Percentiles rank a stretch among this genome's conserved stretches.
These are phyloP conservation scores for Debaryomyces udenii DNA, from an alignment of 1,139 yeast species.

Conservation along the genomic window DNA sequence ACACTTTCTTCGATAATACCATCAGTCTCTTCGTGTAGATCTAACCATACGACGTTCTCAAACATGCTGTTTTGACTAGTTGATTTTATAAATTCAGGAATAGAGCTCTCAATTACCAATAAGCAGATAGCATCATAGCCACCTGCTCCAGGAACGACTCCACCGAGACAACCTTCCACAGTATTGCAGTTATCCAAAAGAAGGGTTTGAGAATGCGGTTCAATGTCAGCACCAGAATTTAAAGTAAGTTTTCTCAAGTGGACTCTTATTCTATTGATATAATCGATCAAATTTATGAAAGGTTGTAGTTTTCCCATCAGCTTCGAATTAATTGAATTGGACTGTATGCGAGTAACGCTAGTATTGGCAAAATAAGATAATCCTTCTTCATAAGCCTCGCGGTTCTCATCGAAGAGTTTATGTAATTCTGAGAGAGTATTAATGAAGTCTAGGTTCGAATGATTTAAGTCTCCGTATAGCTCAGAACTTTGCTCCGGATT, in stretches of 20 bases:
- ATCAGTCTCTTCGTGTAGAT: slow-evolving; percentile 57
- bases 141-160: slow-evolving; percentile 98
- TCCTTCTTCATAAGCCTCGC: slow-evolving; percentile 21
- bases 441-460: slow-evolving; percentile 62
- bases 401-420: slow-evolving; percentile 25
- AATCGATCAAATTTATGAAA: slow-evolving; percentile 27
- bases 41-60: slow-evolving; percentile 61
- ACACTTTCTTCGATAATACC: slow-evolving; percentile 51
- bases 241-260: slow-evolving; percentile 61
- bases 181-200: slow-evolving; percentile 63
- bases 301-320: slow-evolving; percentile 13
- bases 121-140: slow-evolving; percentile 92
- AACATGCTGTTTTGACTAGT: slow-evolving; percentile 36
- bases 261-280: slow-evolving; percentile 54
- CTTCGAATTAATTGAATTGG: slow-evolving; percentile 1
- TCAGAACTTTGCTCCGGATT: slow-evolving; percentile 53
- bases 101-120: slow-evolving; percentile 55
- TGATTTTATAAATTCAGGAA: slow-evolving; percentile 36
- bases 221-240: slow-evolving; percentile 81
- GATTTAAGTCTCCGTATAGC: slow-evolving; percentile 59
- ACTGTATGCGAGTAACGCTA: slow-evolving; percentile 1
- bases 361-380: slow-evolving; percentile 13
- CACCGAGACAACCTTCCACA: slow-evolving; percentile 80
- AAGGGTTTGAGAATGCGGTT: slow-evolving; percentile 75
- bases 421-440: slow-evolving; percentile 47